Base-by-base conservation (phyloP, 2,329 filamentous ascomycete species). In the Podosphaera xanthii region DNA sequence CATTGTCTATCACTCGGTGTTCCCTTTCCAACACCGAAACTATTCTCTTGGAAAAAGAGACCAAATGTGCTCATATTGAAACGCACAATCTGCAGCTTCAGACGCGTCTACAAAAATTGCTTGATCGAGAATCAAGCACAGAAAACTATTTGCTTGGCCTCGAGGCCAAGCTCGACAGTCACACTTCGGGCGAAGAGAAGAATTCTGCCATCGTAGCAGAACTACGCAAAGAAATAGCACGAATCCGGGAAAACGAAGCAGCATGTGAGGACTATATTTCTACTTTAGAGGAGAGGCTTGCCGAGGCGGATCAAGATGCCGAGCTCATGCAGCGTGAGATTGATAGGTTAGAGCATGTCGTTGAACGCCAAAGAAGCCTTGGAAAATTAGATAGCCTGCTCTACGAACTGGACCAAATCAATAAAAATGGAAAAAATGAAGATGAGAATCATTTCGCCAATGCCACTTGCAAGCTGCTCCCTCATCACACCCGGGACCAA, bases 301-400 rank as follows among this genome's bases (percentile, higher is more conserved):
- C 92, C 0, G 92, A 98, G 71, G 85, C 91, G 2, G 92, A 98
- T 67, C 91, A 97, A 70, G 92, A 98, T 69, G 82, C 87, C 63
- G 92, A 97, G 70, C 75, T 96, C 61, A 96, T 98, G 91, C 89
- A 95, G 70, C 87, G 91, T 42, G 92, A 98, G 68, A 87, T 98
- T 63, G 87, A 96, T 67, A 82, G 91, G 40, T 76, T 98, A 10
- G 92, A 97, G 71, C 87, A 95, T 70, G 88, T 98, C 6, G 82
- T 98, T 58, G 91, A 97, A 71, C 86, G 94, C 56, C 92, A 98
- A 71, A 81, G 92, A 61, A 96, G 90, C 69, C 80, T 98, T 2
- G 92, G 92, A 48, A 94, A 96, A 71, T 79, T 98, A 2, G 92
- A 98, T 69, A 94, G 86, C 58, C 78, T 98, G 6, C 79, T 98